Base-by-base conservation (phyloP, 192 early-diverging fungal genomes). In the Funneliformis mosseae region DNA sequence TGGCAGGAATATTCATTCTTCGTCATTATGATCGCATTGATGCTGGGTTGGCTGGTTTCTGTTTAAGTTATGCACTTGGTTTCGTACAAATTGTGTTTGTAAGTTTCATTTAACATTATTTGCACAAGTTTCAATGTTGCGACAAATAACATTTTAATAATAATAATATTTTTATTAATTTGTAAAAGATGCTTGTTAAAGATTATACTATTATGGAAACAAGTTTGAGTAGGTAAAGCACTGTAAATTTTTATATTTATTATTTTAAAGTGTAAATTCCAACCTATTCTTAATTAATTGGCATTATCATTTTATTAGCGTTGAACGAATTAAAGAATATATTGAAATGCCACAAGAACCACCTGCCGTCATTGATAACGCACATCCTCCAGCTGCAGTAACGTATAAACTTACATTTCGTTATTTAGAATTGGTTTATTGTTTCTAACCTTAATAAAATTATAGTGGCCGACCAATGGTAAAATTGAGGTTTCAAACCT, bases 281-380 rank as follows among this genome's bases (percentile, higher is more conserved):
- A 23, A n/a, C 25, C 8, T 28, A 33, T 4, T 14, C 3, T 8
- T 81, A 81, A 82, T 77, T 81, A 38, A 74, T 83, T 39, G 85
- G 92, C 42, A 86, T 27, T 38, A 27, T 25, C 28, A 28, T 14
- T n/a, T 70, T 16, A 43, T 96, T 82, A 87, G 92, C 14, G 94
- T 97, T 3, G 97, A 98, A 87, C 91, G 96, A 4, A 85, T 97
- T 42, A 82, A 89, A 68, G 96, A 97, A 84, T 97, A 96, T 69
- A 75, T 93, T 77, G 84, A 86, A 11, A 88, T 96, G 78, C 93
- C 93, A 27, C 93, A 97, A 81, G 97, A 99, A 82, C 84, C 90
- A 0, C 82, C 91, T 16, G 85, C 90, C 39, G 81, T 93, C 38
- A 86, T 91, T 61, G 82, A 86, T 5, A 84, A 80, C 21, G 81